These are phyloP conservation scores for Clonostachys sp. DNA, from an alignment of 2,329 filamentous ascomycete species.

Conservation along the genomic window DNA sequence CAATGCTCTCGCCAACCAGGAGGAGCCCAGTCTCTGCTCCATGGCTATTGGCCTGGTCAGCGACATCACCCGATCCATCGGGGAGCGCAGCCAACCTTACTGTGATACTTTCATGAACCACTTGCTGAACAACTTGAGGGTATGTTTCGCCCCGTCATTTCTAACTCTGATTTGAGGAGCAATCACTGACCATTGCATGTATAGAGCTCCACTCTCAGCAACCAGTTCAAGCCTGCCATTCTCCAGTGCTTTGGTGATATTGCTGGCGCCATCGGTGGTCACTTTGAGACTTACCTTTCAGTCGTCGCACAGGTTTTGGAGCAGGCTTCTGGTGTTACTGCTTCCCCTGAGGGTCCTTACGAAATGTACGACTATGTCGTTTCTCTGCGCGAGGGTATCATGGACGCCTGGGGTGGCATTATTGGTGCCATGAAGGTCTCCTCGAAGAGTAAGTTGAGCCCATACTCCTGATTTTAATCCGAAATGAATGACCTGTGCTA, in stretches of 20 bases:
- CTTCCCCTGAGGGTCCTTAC: slow-evolving; percentile 74
- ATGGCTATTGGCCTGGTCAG: slow-evolving; percentile 98
- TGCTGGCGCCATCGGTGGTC: slow-evolving; percentile 84
- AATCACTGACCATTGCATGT: background rate
- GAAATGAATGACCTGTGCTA: background rate
- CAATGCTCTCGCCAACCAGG: slow-evolving; percentile 91
- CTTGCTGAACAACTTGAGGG: slow-evolving; percentile 83
- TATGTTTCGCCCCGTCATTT: slow-evolving; percentile 37
- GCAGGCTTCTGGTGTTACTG: slow-evolving; percentile 81
- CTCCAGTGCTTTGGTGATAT: slow-evolving; percentile 98
- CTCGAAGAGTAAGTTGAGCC: slow-evolving; percentile 60
- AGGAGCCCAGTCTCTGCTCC: slow-evolving; percentile 88
- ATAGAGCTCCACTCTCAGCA: slow-evolving; percentile 78
- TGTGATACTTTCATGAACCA: slow-evolving; percentile 99
- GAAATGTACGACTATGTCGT: slow-evolving; percentile 98
- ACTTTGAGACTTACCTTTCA: slow-evolving; percentile 88
- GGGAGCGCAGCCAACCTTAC: slow-evolving; percentile 86
- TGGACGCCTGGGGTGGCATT: slow-evolving; percentile 98
- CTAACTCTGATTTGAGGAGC: background rate
- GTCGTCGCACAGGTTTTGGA: slow-evolving; percentile 93
- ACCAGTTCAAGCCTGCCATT: slow-evolving; percentile 97
- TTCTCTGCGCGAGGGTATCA: slow-evolving; percentile 92
- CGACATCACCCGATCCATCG: slow-evolving; percentile 89
- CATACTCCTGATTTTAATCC: background rate
- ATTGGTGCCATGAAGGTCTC: slow-evolving; percentile 89